A percentile compares a stretch with the other conserved stretches of the same genome.
These are phyloP conservation scores for Pulveroboletus sp. DNA, from an alignment of 768 basidiomycete genomes.

Conservation along the genomic window DNA sequence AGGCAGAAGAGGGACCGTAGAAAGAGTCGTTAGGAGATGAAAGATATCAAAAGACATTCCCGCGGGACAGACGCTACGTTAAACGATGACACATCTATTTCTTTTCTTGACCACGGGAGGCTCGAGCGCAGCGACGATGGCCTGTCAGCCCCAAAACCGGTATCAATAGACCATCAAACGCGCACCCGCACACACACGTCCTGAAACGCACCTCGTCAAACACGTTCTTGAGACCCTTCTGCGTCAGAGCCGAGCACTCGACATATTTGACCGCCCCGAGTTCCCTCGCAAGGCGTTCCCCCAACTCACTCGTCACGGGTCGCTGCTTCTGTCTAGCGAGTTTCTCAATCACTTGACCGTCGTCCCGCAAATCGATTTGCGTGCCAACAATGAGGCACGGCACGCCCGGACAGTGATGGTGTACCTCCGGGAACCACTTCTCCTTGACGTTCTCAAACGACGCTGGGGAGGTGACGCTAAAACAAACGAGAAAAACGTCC, in stretches of 20 bases:
- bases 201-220: conserved; percentile 86
- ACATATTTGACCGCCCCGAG: conserved; percentile 98
- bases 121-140: conserved; percentile 97
- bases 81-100: conserved; percentile 82
- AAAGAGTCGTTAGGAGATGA: conserved; percentile 34
- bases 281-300: conserved; percentile 93
- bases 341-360: conserved; percentile 90
- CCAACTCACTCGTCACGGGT: conserved; percentile 83
- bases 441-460: conserved; percentile 99
- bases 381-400: conserved; percentile 99
- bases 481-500: conserved; percentile 99
- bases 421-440: conserved; percentile 99
- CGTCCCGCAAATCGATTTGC: conserved; percentile 95
- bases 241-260: conserved; percentile 98
- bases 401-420: conserved; percentile 98
- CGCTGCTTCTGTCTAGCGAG: conserved; percentile 93
- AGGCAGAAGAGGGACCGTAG: conserved; percentile 29
- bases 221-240: conserved; percentile 99
- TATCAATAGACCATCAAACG: conserved; percentile 7
- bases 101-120: conserved; percentile 88
- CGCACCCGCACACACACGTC: too few relatives aligned
- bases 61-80: conserved; percentile 36
- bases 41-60: conserved; percentile 30
- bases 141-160: conserved; percentile 38
- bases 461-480: conserved; percentile 97